Percentiles rank a stretch among this genome's conserved stretches.
phyloP scores from a whole-genome alignment of 495 filamentous ascomycete species.

The Penicillium arizonense region DNA sequence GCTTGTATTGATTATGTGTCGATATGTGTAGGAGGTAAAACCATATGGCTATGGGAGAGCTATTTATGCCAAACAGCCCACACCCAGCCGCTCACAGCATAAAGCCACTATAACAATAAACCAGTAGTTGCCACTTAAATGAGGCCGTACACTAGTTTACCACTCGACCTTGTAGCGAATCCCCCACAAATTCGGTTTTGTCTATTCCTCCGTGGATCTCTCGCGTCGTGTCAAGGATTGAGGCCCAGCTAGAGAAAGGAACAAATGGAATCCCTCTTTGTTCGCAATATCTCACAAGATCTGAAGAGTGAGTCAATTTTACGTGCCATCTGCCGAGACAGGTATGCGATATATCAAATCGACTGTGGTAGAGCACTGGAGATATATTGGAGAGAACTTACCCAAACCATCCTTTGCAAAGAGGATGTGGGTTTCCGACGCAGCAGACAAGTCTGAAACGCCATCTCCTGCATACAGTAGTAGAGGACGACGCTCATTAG shows the following conservation, averaged over 20 bases:
- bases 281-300: slow-evolving; percentile 67
- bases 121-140: neutral
- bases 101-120: neutral
- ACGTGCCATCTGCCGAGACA: neutral
- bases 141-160: neutral
- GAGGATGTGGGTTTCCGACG: slow-evolving; percentile 72
- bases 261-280: slow-evolving; percentile 69
- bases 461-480: slow-evolving; percentile 82
- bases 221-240: slow-evolving; percentile 63
- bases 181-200: neutral
- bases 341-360: neutral
- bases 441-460: slow-evolving; percentile 75
- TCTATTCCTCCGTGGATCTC: slow-evolving; percentile 45
- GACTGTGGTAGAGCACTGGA: neutral
- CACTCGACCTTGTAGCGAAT: neutral
- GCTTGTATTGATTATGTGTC: too few relatives aligned
- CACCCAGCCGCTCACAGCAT: neutral
- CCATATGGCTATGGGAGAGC: too few relatives aligned
- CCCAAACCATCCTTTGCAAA: slow-evolving; percentile 80
- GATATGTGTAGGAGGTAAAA: too few relatives aligned
- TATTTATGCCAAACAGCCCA: neutral
- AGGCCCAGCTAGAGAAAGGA: slow-evolving; percentile 65
- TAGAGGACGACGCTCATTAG: slow-evolving; percentile 56
- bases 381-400: slow-evolving; percentile 35
- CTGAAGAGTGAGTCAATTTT: slow-evolving; percentile 29